These are phyloP conservation scores for Keqinozyma sinolaborantium DNA, from an alignment of 1,139 yeast genomes.

Conservation along the genomic window DNA sequence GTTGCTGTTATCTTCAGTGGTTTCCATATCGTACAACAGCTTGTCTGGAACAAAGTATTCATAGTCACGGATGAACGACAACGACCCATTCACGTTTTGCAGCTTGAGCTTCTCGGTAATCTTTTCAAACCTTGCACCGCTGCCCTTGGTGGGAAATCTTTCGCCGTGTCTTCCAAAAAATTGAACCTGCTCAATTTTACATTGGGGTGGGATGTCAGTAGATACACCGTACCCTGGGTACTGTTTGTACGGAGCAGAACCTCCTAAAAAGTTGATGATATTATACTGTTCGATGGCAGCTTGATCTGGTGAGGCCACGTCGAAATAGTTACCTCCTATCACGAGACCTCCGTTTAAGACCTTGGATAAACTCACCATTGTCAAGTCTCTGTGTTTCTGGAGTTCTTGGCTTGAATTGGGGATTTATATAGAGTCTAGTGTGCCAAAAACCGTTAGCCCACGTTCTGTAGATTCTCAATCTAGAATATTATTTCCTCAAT, in stretches of 20 bases:
- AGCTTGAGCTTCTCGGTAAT: slow-evolving; percentile 10
- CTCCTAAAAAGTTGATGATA: slow-evolving; percentile 42
- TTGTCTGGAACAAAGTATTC: slow-evolving; percentile 26
- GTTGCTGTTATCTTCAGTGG: slow-evolving; percentile 23
- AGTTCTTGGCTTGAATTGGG: too few species aligned
- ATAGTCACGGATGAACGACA: slow-evolving; percentile 31
- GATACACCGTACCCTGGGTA: slow-evolving; percentile 44
- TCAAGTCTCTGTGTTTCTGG: too few species aligned
- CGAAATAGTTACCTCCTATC: slow-evolving; percentile 6
- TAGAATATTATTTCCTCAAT: too few species aligned
- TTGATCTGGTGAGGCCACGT: slow-evolving; percentile 24
- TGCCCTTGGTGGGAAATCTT: slow-evolving; percentile 49
- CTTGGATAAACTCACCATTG: slow-evolving; percentile 11
- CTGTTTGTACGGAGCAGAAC: slow-evolving; percentile 46
- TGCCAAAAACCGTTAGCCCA: too few species aligned
- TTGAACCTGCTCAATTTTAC: slow-evolving; percentile 63
- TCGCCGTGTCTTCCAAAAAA: slow-evolving; percentile 71
- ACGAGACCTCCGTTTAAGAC: slow-evolving; percentile 10
- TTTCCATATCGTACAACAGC: slow-evolving; percentile 26
- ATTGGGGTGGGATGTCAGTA: slow-evolving; percentile 45
- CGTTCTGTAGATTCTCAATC: too few species aligned
- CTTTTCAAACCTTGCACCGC: slow-evolving; percentile 22
- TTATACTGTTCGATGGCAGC: slow-evolving; percentile 36
- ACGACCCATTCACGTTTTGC: slow-evolving; percentile 21
- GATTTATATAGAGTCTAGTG: too few species aligned